phyloP scores from a whole-genome alignment of 148 eudicot genomes.

The Vaccinium vitisidaea region DNA sequence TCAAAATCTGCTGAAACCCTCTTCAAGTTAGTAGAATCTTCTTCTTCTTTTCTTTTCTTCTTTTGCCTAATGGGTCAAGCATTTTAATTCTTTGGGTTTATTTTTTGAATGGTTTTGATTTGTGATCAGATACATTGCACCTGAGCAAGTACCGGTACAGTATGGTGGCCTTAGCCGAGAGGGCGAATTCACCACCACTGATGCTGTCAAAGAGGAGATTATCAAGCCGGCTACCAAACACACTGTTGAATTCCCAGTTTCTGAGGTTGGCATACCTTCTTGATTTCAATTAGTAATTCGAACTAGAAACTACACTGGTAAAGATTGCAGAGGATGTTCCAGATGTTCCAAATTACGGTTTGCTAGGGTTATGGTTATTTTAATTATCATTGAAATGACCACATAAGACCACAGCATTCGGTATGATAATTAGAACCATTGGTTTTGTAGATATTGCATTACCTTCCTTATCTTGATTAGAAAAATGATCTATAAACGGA shows the following conservation, averaged over 20 bases:
- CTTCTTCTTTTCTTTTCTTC: neutral
- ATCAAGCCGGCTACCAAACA: constrained; percentile 75
- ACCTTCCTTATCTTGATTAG: neutral
- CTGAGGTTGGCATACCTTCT: constrained; percentile 62
- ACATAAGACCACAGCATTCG: neutral
- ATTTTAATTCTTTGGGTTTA: neutral
- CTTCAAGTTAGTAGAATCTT: constrained; percentile 65
- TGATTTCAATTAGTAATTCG: neutral
- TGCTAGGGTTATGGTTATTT: neutral
- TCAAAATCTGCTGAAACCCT: constrained; percentile 80
- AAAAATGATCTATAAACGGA: neutral
- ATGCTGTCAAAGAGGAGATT: constrained; percentile 57
- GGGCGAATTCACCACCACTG: constrained; percentile 63
- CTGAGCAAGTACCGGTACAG: constrained; percentile 88
- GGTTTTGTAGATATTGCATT: neutral
- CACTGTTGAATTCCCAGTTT: constrained; percentile 64
- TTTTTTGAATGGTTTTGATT: constrained; percentile 22
- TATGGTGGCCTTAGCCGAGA: constrained; percentile 90
- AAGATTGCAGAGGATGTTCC: neutral
- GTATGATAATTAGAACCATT: neutral
- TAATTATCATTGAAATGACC: neutral
- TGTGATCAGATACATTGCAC: constrained; percentile 66
- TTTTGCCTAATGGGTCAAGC: neutral
- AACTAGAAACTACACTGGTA: neutral
- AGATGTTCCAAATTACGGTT: neutral